Conservation (phyloP, 345 rosid species). For the Arabis alpina region DNA sequence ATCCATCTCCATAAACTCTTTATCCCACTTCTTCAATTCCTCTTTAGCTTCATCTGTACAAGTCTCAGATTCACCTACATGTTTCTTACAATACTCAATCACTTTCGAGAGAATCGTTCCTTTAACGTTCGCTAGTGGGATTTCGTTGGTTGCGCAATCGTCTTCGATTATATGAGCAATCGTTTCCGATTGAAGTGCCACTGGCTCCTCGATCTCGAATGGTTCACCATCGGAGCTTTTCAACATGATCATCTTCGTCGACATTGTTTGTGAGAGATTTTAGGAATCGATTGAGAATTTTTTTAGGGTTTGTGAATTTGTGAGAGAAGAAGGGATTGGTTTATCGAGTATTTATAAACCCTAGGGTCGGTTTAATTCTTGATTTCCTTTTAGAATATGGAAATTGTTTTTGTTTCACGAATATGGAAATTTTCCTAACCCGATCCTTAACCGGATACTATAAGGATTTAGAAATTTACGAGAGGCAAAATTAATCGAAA, state of each 20-base stretch:
- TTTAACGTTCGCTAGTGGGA: conserved; percentile 59
- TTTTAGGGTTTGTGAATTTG: too few relatives aligned
- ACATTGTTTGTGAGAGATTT: not conserved
- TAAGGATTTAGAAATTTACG: too few relatives aligned
- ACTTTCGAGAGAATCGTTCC: conserved; percentile 58
- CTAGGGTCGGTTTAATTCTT: too few relatives aligned
- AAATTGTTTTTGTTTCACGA: too few relatives aligned
- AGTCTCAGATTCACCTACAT: conserved; percentile 43
- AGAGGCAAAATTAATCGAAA: too few relatives aligned
- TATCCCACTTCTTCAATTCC: conserved; percentile 56
- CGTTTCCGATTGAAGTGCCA: conserved; percentile 41
- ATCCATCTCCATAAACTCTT: conserved; percentile 61
- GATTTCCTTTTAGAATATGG: too few relatives aligned
- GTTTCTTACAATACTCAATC: conserved; percentile 69
- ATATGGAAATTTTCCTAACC: too few relatives aligned
- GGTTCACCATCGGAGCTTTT: not conserved
- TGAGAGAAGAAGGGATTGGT: too few relatives aligned
- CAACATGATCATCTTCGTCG: not conserved
- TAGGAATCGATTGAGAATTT: too few relatives aligned
- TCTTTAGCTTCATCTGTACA: conserved; percentile 21
- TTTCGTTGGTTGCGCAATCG: conserved; percentile 46
- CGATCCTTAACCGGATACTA: too few relatives aligned
- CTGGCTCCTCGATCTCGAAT: not conserved
- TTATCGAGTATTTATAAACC: too few relatives aligned
- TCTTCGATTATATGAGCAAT: conserved; percentile 60